phyloP scores from a whole-genome alignment of 805 yeast species.

The Kodamaea lidongshanica region DNA sequence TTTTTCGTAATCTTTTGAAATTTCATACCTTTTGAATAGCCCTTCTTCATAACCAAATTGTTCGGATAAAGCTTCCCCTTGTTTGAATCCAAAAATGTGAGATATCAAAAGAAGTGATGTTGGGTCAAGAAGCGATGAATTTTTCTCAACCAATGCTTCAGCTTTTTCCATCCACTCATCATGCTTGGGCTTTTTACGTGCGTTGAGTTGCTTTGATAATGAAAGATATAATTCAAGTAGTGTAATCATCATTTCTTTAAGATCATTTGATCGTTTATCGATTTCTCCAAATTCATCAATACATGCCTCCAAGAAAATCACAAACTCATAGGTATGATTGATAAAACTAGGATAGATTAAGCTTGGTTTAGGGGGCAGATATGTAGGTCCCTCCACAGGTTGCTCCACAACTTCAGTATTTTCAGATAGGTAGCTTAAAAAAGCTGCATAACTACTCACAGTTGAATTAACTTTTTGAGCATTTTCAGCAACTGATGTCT shows the following conservation, averaged over 20 bases:
- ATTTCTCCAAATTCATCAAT: conserved; percentile 68
- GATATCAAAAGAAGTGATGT: conserved; percentile 51
- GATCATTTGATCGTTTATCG: conserved; percentile 66
- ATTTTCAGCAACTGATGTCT: conserved; percentile 2
- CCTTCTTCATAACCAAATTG: conserved; percentile 49
- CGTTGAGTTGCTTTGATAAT: conserved; percentile 33
- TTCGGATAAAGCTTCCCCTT: conserved; percentile 41
- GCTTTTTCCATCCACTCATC: conserved; percentile 66
- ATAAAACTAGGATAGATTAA: conserved; percentile 81
- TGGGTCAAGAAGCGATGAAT: conserved; percentile 48
- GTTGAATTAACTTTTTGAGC: conserved; percentile 15
- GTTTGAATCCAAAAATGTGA: conserved; percentile 49
- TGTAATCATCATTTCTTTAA: conserved; percentile 67
- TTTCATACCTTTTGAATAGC: conserved; percentile 58
- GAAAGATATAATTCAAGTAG: conserved; percentile 76
- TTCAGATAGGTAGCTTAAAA: conserved; percentile 23
- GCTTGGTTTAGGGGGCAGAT: conserved; percentile 87
- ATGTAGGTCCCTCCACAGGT: conserved; percentile 45
- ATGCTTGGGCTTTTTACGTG: conserved; percentile 15
- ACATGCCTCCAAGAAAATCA: conserved; percentile 88
- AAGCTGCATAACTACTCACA: conserved; percentile 28
- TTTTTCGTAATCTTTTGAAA: conserved; percentile 49
- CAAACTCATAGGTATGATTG: conserved; percentile 82
- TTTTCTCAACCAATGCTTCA: conserved; percentile 38
- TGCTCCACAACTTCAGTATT: conserved; percentile 13